Conservation (phyloP, 116 monocot genomes). For the Iris pallida region DNA sequence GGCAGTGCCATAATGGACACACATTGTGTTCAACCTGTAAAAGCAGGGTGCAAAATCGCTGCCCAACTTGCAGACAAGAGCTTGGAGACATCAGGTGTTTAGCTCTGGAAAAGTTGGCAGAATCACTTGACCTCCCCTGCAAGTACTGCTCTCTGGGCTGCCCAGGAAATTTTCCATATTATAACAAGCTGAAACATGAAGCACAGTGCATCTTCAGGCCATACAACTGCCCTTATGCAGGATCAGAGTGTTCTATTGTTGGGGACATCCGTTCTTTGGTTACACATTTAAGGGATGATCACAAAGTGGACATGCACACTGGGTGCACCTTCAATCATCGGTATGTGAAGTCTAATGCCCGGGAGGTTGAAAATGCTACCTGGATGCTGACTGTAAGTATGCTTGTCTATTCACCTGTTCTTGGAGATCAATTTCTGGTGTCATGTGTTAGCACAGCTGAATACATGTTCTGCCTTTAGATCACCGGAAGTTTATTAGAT, state of each 20-base stretch:
- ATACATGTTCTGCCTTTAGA: no score
- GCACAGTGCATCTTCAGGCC: conserved; percentile 37
- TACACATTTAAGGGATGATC: conserved; percentile 39
- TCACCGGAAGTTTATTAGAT: no score
- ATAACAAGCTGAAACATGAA: conserved; percentile 44
- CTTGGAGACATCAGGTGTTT: conserved; percentile 56
- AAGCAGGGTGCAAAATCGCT: conserved; percentile 50
- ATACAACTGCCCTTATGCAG: conserved; percentile 49
- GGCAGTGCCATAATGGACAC: conserved; percentile 63
- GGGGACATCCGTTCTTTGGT: conserved; percentile 39
- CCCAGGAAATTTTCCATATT: conserved; percentile 22
- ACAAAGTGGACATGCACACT: conserved; percentile 48
- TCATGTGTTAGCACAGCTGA: no score
- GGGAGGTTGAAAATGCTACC: conserved; percentile 48
- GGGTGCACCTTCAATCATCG: conserved; percentile 51
- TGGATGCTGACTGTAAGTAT: conserved; percentile 50
- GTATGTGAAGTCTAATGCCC: conserved; percentile 40
- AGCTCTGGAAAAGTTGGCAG: conserved; percentile 50
- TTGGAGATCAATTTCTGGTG: no score
- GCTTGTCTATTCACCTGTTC: neutral
- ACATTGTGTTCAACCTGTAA: conserved; percentile 58
- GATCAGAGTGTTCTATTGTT: conserved; percentile 40
- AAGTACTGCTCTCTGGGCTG: conserved; percentile 32
- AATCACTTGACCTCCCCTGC: conserved; percentile 43
- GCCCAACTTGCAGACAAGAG: conserved; percentile 61